phyloP scores from a whole-genome alignment of 106 monocot species.

The Dendrobium nobile region DNA sequence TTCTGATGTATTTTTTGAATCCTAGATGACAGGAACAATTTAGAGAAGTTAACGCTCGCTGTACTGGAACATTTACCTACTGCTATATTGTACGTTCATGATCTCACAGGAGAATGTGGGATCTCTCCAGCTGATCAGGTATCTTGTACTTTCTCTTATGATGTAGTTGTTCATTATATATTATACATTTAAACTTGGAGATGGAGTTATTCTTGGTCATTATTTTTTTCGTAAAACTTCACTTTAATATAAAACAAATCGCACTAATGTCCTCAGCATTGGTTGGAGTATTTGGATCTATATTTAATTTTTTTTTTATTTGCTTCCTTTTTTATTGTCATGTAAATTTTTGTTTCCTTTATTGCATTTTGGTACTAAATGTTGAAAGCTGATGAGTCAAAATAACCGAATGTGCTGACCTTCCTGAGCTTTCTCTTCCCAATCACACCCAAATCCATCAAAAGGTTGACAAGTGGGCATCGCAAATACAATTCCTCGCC shows the following conservation, averaged over 20 bases:
- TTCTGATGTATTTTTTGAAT: neutral
- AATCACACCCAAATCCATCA: too few species aligned
- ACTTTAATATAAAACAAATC: neutral
- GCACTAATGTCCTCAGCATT: neutral
- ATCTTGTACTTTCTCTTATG: neutral
- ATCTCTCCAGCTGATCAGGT: slow-evolving; percentile 89
- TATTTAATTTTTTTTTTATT: too few species aligned
- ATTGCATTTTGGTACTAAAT: too few species aligned
- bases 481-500: too few species aligned
- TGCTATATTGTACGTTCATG: slow-evolving; percentile 89
- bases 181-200: neutral
- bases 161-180: neutral
- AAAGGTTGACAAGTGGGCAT: too few species aligned
- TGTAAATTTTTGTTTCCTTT: too few species aligned
- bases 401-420: too few species aligned
- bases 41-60: slow-evolving; percentile 86
- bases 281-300: neutral
- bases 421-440: too few species aligned
- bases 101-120: slow-evolving; percentile 92
- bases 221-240: neutral
- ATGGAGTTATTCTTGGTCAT: neutral
- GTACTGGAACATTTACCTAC: slow-evolving; percentile 88
- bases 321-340: too few species aligned
- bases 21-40: slow-evolving; percentile 88
- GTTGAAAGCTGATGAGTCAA: too few species aligned